Evolutionary conservation across 305 asterid species (phyloP).

Genomic region (Fraxinus dipetala): DNA sequence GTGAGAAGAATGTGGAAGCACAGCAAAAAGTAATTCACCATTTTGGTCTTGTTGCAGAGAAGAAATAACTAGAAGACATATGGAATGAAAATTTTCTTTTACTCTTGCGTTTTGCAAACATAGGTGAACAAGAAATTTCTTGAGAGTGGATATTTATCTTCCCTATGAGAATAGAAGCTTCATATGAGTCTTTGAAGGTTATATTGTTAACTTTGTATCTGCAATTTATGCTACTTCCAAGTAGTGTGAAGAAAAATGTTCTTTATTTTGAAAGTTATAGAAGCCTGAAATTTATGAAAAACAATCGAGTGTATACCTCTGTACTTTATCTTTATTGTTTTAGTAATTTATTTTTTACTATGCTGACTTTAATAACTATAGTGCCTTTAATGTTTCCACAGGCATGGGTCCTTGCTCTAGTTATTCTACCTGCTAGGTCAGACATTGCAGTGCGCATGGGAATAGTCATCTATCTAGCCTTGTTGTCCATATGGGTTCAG

Average conservation of each 20-base stretch:
- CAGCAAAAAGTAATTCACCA: neutral
- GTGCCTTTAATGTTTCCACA: slow-evolving; percentile 27
- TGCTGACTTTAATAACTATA: neutral
- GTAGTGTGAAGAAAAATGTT: neutral
- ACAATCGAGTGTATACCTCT: neutral
- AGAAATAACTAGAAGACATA: neutral
- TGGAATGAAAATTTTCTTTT: neutral
- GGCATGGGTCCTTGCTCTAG: slow-evolving; percentile 90
- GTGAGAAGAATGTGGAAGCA: neutral
- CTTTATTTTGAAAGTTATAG: neutral
- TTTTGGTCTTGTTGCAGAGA: neutral
- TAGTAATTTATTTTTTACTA: neutral
- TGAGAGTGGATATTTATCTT: neutral
- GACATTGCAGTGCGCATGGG: slow-evolving; percentile 55
- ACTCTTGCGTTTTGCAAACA: neutral
- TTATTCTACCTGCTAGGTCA: slow-evolving; percentile 79
- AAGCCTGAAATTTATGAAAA: slow-evolving; percentile 1
- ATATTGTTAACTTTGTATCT: neutral
- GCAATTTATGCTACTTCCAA: slow-evolving; percentile 4
- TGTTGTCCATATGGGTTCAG: slow-evolving; percentile 64
- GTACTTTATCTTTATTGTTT: neutral
- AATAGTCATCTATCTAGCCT: slow-evolving; percentile 55
- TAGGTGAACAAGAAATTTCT: neutral
- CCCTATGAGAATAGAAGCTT: slow-evolving; percentile 1
- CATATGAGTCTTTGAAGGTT: slow-evolving; percentile 1